A percentile compares a stretch with the other conserved stretches of the same genome.
These are phyloP conservation scores for Clavispora fructus DNA, from an alignment of 805 yeast species.

Conservation along the genomic window DNA sequence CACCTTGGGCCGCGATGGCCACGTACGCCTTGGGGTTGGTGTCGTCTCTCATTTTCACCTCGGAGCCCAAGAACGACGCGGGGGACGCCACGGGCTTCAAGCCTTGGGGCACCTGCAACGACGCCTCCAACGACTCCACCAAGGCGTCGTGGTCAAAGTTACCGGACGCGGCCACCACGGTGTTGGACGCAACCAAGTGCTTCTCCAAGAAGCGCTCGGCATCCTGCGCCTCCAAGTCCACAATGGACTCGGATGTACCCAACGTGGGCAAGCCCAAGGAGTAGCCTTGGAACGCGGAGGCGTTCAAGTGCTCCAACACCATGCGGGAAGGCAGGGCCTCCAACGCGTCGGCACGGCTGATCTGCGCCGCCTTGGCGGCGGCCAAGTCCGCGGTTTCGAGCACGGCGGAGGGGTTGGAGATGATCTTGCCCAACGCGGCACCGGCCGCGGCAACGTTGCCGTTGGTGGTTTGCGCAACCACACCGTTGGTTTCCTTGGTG, in stretches of 20 bases:
- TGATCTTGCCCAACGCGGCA: constrained; percentile 42
- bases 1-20: constrained; percentile 72
- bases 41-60: constrained; percentile 84
- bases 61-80: constrained; percentile 77
- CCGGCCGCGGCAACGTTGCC: constrained; percentile 50
- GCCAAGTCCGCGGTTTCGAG: constrained; percentile 43
- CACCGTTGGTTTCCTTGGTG: constrained; percentile 61
- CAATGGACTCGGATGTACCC: constrained; percentile 67
- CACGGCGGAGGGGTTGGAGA: constrained; percentile 31
- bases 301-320: constrained; percentile 70
- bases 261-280: constrained; percentile 70
- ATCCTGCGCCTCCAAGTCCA: constrained; percentile 55
- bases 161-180: constrained; percentile 69
- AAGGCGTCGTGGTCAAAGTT: constrained; percentile 64
- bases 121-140: constrained; percentile 57
- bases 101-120: constrained; percentile 48
- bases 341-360: constrained; percentile 44
- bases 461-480: constrained; percentile 49
- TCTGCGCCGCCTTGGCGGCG: constrained; percentile 42
- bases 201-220: constrained; percentile 49
- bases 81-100: constrained; percentile 42
- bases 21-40: constrained; percentile 77
- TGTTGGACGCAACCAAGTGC: constrained; percentile 57
- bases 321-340: constrained; percentile 53
- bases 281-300: constrained; percentile 84